Conservation (phyloP, 805 yeast genomes). For the Maudiozyma saulgeensis region DNA sequence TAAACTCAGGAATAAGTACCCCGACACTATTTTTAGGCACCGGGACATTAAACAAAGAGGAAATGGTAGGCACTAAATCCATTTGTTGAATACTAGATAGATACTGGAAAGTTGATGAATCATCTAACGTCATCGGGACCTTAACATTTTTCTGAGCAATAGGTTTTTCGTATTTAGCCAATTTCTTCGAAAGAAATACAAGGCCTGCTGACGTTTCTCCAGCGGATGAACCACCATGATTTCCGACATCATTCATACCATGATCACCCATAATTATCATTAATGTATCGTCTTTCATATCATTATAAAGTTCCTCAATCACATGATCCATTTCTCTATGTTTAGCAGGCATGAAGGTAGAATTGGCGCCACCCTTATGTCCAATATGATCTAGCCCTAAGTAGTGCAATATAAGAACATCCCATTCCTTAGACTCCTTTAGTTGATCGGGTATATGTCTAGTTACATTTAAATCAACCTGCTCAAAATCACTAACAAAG, state of each 20-base stretch:
- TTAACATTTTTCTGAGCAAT: constrained; percentile 6
- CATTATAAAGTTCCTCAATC: constrained; percentile 41
- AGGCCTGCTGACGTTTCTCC: constrained; percentile 91
- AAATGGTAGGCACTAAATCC: constrained; percentile 85
- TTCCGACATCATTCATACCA: constrained; percentile 93
- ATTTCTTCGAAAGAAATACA: constrained; percentile 54
- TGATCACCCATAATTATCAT: constrained; percentile 84
- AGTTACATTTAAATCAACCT: constrained; percentile 89
- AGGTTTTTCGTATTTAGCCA: constrained; percentile 28
- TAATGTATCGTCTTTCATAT: constrained; percentile 44
- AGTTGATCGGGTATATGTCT: constrained; percentile 67
- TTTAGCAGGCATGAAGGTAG: constrained; percentile 70
- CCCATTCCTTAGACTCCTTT: constrained; percentile 48
- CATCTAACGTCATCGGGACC: constrained; percentile 27
- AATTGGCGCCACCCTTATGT: constrained; percentile 87
- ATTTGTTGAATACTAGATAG: constrained; percentile 65
- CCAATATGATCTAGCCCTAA: constrained; percentile 96
- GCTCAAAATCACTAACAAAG: constrained; percentile 89
- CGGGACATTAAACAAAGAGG: constrained; percentile 74
- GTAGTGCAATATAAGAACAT: constrained; percentile 78
- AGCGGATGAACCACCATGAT: constrained; percentile 90
- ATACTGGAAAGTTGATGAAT: constrained; percentile 41
- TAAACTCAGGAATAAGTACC: constrained; percentile 47
- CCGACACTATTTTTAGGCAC: constrained; percentile 88
- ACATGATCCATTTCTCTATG: constrained; percentile 80